Evolutionary conservation across 1,139 yeast genomes (phyloP).

Genomic region (Scheffersomyces segobiensis): DNA sequence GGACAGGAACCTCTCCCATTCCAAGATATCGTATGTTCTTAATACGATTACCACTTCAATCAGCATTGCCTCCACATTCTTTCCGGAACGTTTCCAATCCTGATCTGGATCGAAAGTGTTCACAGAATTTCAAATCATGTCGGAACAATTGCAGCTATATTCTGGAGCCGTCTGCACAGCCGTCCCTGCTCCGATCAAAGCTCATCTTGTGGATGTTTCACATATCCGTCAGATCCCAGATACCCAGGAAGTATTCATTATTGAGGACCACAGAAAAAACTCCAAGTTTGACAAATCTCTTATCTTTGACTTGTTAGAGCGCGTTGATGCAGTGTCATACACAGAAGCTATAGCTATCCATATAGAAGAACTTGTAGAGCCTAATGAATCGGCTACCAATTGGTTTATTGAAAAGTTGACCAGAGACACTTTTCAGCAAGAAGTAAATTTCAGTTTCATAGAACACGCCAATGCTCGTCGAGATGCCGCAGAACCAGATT

Average conservation of each 20-base stretch:
- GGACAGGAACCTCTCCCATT: not conserved
- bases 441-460: conserved; percentile 10
- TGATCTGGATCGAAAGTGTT: not conserved
- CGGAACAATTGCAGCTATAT: conserved; percentile 34
- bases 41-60: not conserved
- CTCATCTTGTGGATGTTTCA: conserved; percentile 68
- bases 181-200: conserved; percentile 39
- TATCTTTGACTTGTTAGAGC: conserved; percentile 71
- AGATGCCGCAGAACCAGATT: conserved; percentile 50
- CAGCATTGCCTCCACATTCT: not conserved
- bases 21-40: not conserved
- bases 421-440: conserved; percentile 6
- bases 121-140: not conserved
- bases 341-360: conserved; percentile 40
- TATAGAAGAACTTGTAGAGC: conserved; percentile 45
- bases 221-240: conserved; percentile 79
- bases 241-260: conserved; percentile 79
- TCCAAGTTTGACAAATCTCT: conserved; percentile 55
- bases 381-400: conserved; percentile 3
- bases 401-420: conserved; percentile 8
- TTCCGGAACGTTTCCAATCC: not conserved
- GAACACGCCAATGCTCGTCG: conserved; percentile 31
- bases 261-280: conserved; percentile 30
- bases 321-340: conserved; percentile 34
- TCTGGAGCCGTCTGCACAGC: conserved; percentile 75